Percentiles rank a stretch among this genome's conserved stretches.
phyloP scores from a whole-genome alignment of 176 grass and related monocot genomes.

The Carex myosuroides region DNA sequence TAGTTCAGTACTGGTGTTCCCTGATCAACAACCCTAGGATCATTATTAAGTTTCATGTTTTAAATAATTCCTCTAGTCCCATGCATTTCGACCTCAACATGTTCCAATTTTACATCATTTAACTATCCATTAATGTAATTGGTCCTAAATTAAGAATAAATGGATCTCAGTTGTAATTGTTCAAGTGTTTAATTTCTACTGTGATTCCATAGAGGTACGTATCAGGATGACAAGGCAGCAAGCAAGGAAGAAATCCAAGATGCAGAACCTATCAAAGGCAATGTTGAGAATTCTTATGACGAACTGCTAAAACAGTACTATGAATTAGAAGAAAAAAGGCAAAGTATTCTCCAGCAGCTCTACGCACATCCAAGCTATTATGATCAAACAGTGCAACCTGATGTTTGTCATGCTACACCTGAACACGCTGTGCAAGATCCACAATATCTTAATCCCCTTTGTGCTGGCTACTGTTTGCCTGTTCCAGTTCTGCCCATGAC shows the following conservation, averaged over 20 bases:
- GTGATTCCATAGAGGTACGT: background rate
- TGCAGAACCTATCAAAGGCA: background rate
- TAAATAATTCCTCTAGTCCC: background rate
- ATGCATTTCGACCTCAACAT: background rate
- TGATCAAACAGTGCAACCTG: constrained; percentile 38
- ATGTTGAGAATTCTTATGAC: constrained; percentile 25
- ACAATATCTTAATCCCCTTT: constrained; percentile 30
- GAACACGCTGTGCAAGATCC: constrained; percentile 19
- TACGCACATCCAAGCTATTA: constrained; percentile 51
- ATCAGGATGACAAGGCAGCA: background rate
- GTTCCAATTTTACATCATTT: background rate
- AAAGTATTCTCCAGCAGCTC: constrained; percentile 63
- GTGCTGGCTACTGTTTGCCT: constrained; percentile 41
- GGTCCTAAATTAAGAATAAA: background rate
- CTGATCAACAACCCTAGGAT: background rate
- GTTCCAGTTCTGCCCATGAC: constrained; percentile 46
- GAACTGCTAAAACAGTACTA: constrained; percentile 65
- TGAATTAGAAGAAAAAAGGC: constrained; percentile 73
- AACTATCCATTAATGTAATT: background rate
- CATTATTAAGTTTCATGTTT: background rate
- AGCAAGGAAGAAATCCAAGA: background rate
- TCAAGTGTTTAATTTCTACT: background rate
- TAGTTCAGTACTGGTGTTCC: background rate
- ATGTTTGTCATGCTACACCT: constrained; percentile 29
- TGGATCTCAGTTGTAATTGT: background rate